Conservation (phyloP, 2,329 filamentous ascomycete genomes). For the Hypoxylon sp. region DNA sequence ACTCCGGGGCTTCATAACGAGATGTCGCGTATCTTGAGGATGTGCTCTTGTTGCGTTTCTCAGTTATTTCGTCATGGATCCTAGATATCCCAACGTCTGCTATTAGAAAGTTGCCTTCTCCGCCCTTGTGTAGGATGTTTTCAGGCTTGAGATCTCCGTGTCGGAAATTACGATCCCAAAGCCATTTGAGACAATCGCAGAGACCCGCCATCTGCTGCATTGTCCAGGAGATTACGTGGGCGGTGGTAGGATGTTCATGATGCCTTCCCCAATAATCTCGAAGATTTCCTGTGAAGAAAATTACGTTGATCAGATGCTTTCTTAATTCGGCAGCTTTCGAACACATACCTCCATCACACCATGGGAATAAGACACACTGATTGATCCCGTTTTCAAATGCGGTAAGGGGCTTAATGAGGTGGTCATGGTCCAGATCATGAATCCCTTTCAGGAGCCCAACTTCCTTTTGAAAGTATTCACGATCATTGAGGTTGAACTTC, state of each 20-base stretch:
- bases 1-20: constrained; percentile 37
- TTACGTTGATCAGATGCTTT: neutral
- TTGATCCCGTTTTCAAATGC: constrained; percentile 16
- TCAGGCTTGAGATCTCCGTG: constrained; percentile 45
- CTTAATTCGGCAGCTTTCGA: neutral
- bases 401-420: constrained; percentile 36
- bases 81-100: constrained; percentile 42
- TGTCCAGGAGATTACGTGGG: constrained; percentile 18
- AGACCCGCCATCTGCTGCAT: constrained; percentile 26
- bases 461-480: no score
- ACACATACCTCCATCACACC: constrained; percentile 38
- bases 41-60: constrained; percentile 3
- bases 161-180: constrained; percentile 18
- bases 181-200: constrained; percentile 25
- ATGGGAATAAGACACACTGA: constrained; percentile 36
- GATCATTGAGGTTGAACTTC: no score
- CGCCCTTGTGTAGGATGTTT: constrained; percentile 29
- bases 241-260: neutral
- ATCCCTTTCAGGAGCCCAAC: no score
- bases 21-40: neutral
- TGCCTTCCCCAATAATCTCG: constrained; percentile 19
- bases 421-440: neutral
- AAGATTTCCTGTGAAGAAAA: constrained; percentile 25
- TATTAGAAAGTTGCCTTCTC: constrained; percentile 24
- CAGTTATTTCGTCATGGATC: constrained; percentile 23